Percentiles rank a stretch among this genome's conserved stretches.
Evolutionary conservation across 225 moss, liverwort and hornwort species (phyloP).

Genomic region (Polytrichum commune): DNA sequence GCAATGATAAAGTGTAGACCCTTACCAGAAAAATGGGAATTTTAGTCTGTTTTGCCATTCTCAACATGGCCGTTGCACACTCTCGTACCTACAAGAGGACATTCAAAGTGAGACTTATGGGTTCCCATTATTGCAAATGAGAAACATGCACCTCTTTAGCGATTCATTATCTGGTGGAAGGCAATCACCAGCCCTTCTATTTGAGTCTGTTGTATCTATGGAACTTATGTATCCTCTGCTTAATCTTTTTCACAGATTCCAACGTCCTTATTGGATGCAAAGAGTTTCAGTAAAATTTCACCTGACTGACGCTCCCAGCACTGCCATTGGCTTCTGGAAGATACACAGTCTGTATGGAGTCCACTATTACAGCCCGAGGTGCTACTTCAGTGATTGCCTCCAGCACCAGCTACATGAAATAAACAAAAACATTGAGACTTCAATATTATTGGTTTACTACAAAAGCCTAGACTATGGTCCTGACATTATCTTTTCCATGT

Average conservation of each 20-base stretch:
- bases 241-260: too few relatives aligned
- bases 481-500: slow-evolving; percentile 2
- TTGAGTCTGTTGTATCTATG: too few relatives aligned
- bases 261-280: too few relatives aligned
- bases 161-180: too few relatives aligned
- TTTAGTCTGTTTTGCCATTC: slow-evolving; percentile 82
- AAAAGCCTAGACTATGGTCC: slow-evolving; percentile 1
- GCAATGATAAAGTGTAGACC: not conserved
- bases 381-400: slow-evolving; percentile 81
- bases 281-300: slow-evolving; percentile 5
- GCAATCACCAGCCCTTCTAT: too few relatives aligned
- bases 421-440: not conserved
- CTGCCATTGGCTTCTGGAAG: slow-evolving; percentile 96
- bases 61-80: slow-evolving; percentile 93
- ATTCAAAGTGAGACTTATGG: not conserved
- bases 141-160: too few relatives aligned
- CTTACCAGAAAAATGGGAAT: slow-evolving; percentile 92
- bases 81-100: slow-evolving; percentile 71
- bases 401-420: slow-evolving; percentile 69
- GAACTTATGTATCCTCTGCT: too few relatives aligned
- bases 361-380: slow-evolving; percentile 87
- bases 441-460: slow-evolving; percentile 1
- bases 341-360: slow-evolving; percentile 97
- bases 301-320: slow-evolving; percentile 99
- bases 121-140: too few relatives aligned